phyloP scores from a whole-genome alignment of 192 early-diverging fungal species.

The Lobulomyces angularis region DNA sequence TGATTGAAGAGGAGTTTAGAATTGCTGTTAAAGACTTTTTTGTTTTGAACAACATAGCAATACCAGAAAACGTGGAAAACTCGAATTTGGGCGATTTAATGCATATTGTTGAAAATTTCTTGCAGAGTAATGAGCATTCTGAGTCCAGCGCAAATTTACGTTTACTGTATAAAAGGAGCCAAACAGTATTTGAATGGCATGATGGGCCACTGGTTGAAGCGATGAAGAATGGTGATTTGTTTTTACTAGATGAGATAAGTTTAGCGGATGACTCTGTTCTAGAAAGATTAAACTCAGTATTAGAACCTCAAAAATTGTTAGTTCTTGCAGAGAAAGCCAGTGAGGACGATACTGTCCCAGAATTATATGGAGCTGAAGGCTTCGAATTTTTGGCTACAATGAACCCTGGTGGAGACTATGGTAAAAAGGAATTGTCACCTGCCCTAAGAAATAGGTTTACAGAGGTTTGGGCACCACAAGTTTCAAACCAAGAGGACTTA shows the following conservation, averaged over 20 bases:
- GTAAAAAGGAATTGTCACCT: conserved; percentile 95
- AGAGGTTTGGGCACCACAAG: conserved; percentile 91
- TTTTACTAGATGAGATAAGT: conserved; percentile 96
- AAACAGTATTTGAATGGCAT: conserved; percentile 85
- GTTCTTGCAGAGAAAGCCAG: conserved; percentile 86
- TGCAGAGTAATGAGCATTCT: background rate
- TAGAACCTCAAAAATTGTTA: conserved; percentile 74
- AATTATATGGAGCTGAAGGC: conserved; percentile 46
- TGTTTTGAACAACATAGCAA: conserved; percentile 19
- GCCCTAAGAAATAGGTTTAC: conserved; percentile 96
- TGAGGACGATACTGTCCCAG: conserved; percentile 44
- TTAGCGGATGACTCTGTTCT: conserved; percentile 96
- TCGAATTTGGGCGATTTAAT: background rate
- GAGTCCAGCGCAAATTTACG: conserved; percentile 5
- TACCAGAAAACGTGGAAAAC: conserved; percentile 7
- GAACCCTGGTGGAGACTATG: conserved; percentile 99
- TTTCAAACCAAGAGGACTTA: conserved; percentile 66
- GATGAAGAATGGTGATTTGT: conserved; percentile 72
- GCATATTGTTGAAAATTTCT: conserved; percentile 5
- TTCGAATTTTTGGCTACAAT: conserved; percentile 96
- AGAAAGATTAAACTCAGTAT: conserved; percentile 86
- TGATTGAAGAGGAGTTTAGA: conserved; percentile 34
- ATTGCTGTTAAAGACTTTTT: conserved; percentile 20
- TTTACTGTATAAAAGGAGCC: conserved; percentile 24
- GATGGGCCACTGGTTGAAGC: conserved; percentile 90